A percentile compares a stretch with the other conserved stretches of the same genome.
These are phyloP conservation scores for Paecilomyces fulvus DNA, from an alignment of 2,329 filamentous ascomycete genomes.

Conservation along the genomic window DNA sequence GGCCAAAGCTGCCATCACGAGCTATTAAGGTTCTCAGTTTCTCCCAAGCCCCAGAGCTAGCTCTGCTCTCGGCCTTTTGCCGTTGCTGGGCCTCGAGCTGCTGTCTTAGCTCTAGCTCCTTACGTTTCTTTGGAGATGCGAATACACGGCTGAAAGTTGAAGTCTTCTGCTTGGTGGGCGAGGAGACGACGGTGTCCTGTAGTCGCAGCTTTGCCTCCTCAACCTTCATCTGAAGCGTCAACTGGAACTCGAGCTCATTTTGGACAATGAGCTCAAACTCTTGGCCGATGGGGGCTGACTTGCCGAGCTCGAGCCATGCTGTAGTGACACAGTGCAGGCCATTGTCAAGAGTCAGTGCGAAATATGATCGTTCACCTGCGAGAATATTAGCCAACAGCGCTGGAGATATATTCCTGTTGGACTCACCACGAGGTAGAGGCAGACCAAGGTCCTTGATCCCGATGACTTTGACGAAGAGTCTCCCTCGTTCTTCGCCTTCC, in stretches of 20 bases:
- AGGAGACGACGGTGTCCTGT: constrained; percentile 31
- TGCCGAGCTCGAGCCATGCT: constrained; percentile 84
- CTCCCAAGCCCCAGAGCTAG: constrained; percentile 58
- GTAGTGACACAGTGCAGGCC: constrained; percentile 97
- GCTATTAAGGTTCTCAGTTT: constrained; percentile 78
- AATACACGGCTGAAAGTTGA: constrained; percentile 89
- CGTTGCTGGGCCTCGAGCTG: constrained; percentile 74
- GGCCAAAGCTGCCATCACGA: constrained; percentile 86
- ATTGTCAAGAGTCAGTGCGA: constrained; percentile 95
- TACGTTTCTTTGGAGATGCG: constrained; percentile 91
- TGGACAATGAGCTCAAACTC: constrained; percentile 97
- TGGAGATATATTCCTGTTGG: not conserved
- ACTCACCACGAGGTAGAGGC: constrained; percentile 78
- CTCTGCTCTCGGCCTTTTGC: constrained; percentile 53
- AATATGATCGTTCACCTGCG: constrained; percentile 79
- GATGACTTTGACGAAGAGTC: constrained; percentile 97
- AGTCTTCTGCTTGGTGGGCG: constrained; percentile 66
- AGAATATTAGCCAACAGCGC: constrained; percentile 14
- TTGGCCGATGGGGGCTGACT: constrained; percentile 88
- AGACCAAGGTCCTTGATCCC: constrained; percentile 93
- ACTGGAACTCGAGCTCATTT: constrained; percentile 96
- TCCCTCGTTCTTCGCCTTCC: constrained; percentile 77
- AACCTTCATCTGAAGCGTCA: constrained; percentile 92
- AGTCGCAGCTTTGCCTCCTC: constrained; percentile 62
- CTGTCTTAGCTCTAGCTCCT: constrained; percentile 79